Percentiles rank a stretch among this genome's conserved stretches.
These are phyloP conservation scores for Harrya chromipes DNA, from an alignment of 768 basidiomycete species.

Conservation along the genomic window DNA sequence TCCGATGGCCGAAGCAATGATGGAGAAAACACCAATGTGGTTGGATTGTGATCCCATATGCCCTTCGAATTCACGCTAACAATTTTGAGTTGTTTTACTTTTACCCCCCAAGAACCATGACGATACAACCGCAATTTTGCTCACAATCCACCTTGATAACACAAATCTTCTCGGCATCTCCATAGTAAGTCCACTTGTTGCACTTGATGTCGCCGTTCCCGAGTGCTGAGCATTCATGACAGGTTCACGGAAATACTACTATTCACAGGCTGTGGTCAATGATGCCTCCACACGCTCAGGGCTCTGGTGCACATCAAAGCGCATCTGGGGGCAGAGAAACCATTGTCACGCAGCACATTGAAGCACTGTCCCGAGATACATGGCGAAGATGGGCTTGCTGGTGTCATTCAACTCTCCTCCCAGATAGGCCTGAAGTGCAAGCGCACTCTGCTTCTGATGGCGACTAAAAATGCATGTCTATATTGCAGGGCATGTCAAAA, in stretches of 20 bases:
- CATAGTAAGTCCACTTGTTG: constrained; percentile 49
- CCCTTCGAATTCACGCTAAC: neutral
- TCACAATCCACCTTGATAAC: constrained; percentile 64
- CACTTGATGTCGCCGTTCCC: neutral
- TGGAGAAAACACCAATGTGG: constrained; percentile 41
- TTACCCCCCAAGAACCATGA: constrained; percentile 67
- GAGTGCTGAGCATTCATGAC: neutral
- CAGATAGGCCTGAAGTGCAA: constrained; percentile 46
- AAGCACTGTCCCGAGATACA: constrained; percentile 78
- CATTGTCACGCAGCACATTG: constrained; percentile 53
- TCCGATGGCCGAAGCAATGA: neutral
- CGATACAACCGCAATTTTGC: constrained; percentile 79
- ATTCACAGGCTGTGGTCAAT: constrained; percentile 59
- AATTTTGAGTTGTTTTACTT: neutral
- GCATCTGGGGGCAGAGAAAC: constrained; percentile 66
- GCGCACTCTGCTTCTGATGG: constrained; percentile 46
- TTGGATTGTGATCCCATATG: constrained; percentile 65
- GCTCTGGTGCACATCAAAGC: constrained; percentile 57
- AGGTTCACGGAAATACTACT: constrained; percentile 83
- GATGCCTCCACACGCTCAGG: constrained; percentile 73
- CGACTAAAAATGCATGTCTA: constrained; percentile 44
- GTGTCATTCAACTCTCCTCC: constrained; percentile 72
- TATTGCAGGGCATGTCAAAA: constrained; percentile 66
- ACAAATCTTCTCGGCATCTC: constrained; percentile 82
- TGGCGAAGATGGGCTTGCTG: constrained; percentile 78